These are phyloP conservation scores for Penicillium sp. DNA, from an alignment of 2,329 filamentous ascomycete genomes.

Conservation along the genomic window DNA sequence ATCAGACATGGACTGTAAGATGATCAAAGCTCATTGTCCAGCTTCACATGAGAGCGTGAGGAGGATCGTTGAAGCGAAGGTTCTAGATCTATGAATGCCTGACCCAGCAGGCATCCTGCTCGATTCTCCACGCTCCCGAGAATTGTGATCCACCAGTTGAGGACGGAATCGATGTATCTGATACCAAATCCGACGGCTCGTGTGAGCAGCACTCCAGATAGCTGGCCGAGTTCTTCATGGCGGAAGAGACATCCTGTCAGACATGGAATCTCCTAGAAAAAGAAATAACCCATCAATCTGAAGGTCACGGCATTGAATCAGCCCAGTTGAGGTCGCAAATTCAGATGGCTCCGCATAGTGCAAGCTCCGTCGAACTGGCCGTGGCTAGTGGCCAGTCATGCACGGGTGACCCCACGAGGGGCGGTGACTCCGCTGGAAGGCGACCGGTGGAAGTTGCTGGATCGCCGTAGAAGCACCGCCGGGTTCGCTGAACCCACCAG, in stretches of 20 bases:
- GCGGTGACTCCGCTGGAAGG: conserved; percentile 12
- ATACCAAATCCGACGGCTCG: too few relatives aligned
- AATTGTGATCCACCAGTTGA: neutral
- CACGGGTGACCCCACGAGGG: neutral
- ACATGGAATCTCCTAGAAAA: conserved; percentile 14
- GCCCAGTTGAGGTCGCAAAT: too few relatives aligned
- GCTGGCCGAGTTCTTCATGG: neutral
- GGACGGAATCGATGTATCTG: too few relatives aligned
- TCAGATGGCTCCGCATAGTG: too few relatives aligned
- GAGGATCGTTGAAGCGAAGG: conserved; percentile 15
- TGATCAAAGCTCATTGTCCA: too few relatives aligned
- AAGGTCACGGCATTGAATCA: too few relatives aligned
- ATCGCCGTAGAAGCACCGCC: conserved; percentile 33
- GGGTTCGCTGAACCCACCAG: conserved; percentile 2
- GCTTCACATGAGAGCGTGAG: too few relatives aligned
- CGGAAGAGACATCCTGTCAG: neutral
- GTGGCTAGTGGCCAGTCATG: too few relatives aligned
- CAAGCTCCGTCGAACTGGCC: too few relatives aligned
- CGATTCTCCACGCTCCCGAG: neutral
- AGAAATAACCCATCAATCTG: neutral
- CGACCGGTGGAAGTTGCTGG: conserved; percentile 34
- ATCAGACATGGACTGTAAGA: too few relatives aligned
- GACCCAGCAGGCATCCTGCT: conserved; percentile 12
- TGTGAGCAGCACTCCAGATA: neutral
- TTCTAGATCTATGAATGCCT: conserved; percentile 24